Conservation (phyloP, 2,329 filamentous ascomycete species). For the Dothistroma septosporum region DNA sequence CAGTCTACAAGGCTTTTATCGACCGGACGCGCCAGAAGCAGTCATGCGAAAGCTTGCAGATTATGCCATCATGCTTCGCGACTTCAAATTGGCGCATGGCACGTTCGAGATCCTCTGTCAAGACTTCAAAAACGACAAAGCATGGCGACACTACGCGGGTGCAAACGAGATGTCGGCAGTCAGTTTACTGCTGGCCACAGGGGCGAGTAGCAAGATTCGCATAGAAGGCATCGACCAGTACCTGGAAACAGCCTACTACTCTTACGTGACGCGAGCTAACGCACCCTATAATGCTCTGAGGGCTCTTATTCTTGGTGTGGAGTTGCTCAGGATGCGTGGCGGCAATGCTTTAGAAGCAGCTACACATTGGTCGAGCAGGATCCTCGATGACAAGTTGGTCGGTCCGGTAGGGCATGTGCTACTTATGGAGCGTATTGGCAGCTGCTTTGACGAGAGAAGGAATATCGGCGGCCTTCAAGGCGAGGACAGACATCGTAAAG, state of each 20-base stretch:
- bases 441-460: constrained; percentile 70
- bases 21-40: constrained; percentile 78
- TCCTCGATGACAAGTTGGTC: constrained; percentile 73
- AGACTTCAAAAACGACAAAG: constrained; percentile 93
- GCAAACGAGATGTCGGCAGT: constrained; percentile 93
- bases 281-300: constrained; percentile 77
- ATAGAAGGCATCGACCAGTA: constrained; percentile 79
- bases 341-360: constrained; percentile 80
- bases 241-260: constrained; percentile 87
- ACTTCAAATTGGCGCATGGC: constrained; percentile 87
- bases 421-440: constrained; percentile 77
- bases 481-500: constrained; percentile 74
- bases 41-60: constrained; percentile 90
- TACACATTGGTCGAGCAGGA: constrained; percentile 74
- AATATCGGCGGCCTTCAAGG: constrained; percentile 63
- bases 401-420: constrained; percentile 75
- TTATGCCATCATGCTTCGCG: constrained; percentile 93
- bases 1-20: constrained; percentile 71
- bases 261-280: constrained; percentile 80
- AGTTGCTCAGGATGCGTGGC: constrained; percentile 76
- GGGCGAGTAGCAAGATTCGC: constrained; percentile 69
- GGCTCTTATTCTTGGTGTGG: constrained; percentile 69
- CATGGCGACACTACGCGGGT: constrained; percentile 91
- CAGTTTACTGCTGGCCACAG: constrained; percentile 72
- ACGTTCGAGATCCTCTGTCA: constrained; percentile 86